Conservation (phyloP, 805 yeast species). For the Suhomyces tanzawaensis region DNA sequence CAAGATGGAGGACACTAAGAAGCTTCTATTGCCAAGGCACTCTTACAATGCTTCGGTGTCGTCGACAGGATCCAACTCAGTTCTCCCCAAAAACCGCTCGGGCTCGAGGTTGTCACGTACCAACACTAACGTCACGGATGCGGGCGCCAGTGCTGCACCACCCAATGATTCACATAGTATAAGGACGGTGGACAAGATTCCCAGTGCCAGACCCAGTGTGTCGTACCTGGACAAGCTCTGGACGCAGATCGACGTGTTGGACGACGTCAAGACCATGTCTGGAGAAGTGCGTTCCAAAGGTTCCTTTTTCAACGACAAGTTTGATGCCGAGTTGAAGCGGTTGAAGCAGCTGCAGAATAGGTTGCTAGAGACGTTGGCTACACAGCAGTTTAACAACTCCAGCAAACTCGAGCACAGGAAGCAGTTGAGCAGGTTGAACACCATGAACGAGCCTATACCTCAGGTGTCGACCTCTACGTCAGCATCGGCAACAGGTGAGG, state of each 20-base stretch:
- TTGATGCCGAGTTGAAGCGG: constrained; percentile 49
- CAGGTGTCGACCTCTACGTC: constrained; percentile 7
- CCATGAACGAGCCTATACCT: constrained; percentile 5
- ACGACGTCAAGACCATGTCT: constrained; percentile 69
- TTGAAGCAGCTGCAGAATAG: constrained; percentile 55
- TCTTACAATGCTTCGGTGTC: constrained; percentile 12
- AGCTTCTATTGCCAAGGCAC: constrained; percentile 16
- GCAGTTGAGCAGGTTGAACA: constrained; percentile 4
- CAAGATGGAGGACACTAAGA: constrained; percentile 4
- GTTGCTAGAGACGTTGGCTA: constrained; percentile 32
- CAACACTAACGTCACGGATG: constrained; percentile 19
- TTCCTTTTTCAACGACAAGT: constrained; percentile 51
- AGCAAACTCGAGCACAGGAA: constrained; percentile 11
- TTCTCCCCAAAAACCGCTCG: constrained; percentile 12
- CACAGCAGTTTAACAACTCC: constrained; percentile 26
- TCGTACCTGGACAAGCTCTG: constrained; percentile 75
- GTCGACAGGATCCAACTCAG: constrained; percentile 6
- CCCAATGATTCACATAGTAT: constrained; percentile 15
- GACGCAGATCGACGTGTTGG: constrained; percentile 84
- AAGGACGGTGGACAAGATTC: constrained; percentile 46
- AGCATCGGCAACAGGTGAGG: constrained; percentile 19
- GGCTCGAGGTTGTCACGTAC: constrained; percentile 17
- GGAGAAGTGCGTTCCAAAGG: constrained; percentile 39
- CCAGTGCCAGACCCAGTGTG: constrained; percentile 55
- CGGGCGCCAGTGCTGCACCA: constrained; percentile 2